A percentile compares a stretch with the other conserved stretches of the same genome.
These are phyloP conservation scores for Termitomyces sp. DNA, from an alignment of 768 basidiomycete species.

Conservation along the genomic window DNA sequence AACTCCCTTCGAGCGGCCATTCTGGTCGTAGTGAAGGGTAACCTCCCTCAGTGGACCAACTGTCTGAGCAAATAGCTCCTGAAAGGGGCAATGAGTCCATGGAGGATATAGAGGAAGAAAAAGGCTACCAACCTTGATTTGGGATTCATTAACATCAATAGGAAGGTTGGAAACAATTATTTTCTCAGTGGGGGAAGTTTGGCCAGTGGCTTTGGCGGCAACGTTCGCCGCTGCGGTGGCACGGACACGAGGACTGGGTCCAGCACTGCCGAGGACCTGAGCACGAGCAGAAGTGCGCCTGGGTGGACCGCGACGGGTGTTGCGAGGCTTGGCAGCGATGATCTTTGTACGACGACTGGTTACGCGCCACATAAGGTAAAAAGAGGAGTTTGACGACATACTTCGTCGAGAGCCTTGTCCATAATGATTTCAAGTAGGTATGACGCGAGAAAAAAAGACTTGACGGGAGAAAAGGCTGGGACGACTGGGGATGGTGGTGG, in stretches of 20 bases:
- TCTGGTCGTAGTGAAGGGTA: constrained; percentile 77
- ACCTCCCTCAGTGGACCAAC: constrained; percentile 85
- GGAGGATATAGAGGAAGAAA: background rate
- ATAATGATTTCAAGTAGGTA: constrained; percentile 31
- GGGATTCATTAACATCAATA: constrained; percentile 84
- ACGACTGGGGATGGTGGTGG: constrained; percentile 21
- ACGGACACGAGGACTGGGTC: constrained; percentile 42
- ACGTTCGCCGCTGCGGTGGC: constrained; percentile 42
- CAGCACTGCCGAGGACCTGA: constrained; percentile 56
- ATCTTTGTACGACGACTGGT: constrained; percentile 41
- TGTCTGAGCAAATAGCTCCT: constrained; percentile 93
- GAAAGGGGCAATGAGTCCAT: constrained; percentile 3
- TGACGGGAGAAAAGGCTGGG: constrained; percentile 25
- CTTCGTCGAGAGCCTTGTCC: constrained; percentile 85
- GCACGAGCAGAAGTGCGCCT: constrained; percentile 44
- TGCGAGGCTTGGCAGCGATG: constrained; percentile 58
- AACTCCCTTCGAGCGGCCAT: constrained; percentile 86
- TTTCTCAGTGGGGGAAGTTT: constrained; percentile 64
- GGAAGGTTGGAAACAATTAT: constrained; percentile 97
- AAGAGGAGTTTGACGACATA: constrained; percentile 28
- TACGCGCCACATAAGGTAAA: constrained; percentile 17
- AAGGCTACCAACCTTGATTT: constrained; percentile 72
- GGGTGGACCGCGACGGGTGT: constrained; percentile 38
- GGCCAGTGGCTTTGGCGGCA: constrained; percentile 28
- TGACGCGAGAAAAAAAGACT: constrained; percentile 14